These are phyloP conservation scores for Dendrobium catenatum DNA, from an alignment of 106 monocot species.

Conservation along the genomic window DNA sequence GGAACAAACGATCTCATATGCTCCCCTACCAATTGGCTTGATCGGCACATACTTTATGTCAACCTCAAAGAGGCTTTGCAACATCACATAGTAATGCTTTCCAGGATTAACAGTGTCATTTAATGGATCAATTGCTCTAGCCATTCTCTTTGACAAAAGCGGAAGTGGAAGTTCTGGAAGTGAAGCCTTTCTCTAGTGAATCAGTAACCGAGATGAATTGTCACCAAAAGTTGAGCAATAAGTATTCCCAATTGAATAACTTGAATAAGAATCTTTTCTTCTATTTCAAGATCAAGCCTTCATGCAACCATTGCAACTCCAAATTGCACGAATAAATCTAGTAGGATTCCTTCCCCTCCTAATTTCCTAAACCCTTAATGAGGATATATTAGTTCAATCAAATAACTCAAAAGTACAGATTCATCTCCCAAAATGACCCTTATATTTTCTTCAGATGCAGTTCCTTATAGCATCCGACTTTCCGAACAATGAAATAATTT, in stretches of 20 bases:
- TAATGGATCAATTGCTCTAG: constrained; percentile 42
- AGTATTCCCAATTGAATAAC: not conserved
- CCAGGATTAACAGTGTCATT: constrained; percentile 38
- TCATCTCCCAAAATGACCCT: too few relatives aligned
- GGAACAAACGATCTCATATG: constrained; percentile 67
- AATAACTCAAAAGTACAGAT: too few relatives aligned
- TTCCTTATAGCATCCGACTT: too few relatives aligned
- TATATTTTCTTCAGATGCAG: too few relatives aligned
- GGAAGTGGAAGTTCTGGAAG: not conserved
- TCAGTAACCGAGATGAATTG: not conserved
- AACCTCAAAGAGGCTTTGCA: constrained; percentile 63
- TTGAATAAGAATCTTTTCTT: not conserved
- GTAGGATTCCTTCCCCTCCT: too few relatives aligned
- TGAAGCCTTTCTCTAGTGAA: not conserved
- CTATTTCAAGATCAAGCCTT: not conserved
- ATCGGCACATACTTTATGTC: constrained; percentile 65
- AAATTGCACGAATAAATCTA: not conserved
- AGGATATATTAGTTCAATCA: too few relatives aligned
- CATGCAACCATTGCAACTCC: not conserved
- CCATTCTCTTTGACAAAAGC: constrained; percentile 21
- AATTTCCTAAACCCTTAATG: too few relatives aligned
- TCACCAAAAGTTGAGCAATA: not conserved
- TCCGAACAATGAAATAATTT: too few relatives aligned
- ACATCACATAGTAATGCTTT: constrained; percentile 61
- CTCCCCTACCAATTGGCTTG: constrained; percentile 63